Percentiles rank a stretch among this genome's conserved stretches.
These are phyloP conservation scores for Globisporangium viniferum DNA, from an alignment of 352 stramenopile genomes.

Conservation along the genomic window DNA sequence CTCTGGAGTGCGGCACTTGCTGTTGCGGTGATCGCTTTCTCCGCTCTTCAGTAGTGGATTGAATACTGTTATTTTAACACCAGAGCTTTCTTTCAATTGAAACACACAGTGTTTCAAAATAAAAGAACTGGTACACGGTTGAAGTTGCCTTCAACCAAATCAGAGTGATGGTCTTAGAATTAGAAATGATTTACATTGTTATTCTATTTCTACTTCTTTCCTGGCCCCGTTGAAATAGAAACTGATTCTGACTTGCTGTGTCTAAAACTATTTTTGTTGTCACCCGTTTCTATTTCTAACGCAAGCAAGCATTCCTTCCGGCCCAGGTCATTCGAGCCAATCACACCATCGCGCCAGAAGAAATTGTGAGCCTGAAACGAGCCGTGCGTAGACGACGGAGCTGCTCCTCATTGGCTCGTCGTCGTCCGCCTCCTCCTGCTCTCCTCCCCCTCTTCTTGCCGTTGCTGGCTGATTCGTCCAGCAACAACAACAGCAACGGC, in stretches of 20 bases:
- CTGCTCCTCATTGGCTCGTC: not conserved
- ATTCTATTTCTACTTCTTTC: not conserved
- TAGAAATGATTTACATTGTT: not conserved
- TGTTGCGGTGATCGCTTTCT: too few species aligned
- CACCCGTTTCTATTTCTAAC: conserved; percentile 3
- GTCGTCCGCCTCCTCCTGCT: too few species aligned
- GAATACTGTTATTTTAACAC: too few species aligned
- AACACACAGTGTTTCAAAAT: too few species aligned
- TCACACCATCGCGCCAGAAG: conserved; percentile 4
- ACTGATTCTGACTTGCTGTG: not conserved
- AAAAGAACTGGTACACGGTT: too few species aligned
- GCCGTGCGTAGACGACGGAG: conserved; percentile 3
- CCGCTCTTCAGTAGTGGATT: too few species aligned
- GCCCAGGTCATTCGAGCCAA: not conserved
- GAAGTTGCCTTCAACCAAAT: not conserved
- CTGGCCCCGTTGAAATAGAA: not conserved
- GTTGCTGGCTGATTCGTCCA: not conserved
- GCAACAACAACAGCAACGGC: not conserved
- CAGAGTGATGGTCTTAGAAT: not conserved
- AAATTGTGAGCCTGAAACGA: conserved; percentile 2
- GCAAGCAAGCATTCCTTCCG: not conserved
- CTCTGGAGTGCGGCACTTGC: not conserved
- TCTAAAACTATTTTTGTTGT: not conserved
- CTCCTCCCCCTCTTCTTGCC: not conserved
- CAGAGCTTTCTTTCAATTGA: too few species aligned